Conservation (phyloP, 768 basidiomycete genomes). For the Mycena venus region DNA sequence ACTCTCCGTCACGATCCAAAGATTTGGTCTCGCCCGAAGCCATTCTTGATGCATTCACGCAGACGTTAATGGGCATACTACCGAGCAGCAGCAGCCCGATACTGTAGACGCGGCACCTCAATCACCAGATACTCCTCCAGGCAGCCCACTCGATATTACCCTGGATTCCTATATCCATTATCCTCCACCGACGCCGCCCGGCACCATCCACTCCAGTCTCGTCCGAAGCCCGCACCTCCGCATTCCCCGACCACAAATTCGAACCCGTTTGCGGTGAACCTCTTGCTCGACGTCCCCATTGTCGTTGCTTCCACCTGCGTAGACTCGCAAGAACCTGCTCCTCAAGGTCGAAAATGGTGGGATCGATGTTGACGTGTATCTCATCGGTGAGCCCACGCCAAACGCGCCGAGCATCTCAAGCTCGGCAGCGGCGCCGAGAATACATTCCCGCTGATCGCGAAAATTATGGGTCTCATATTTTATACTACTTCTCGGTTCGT, state of each 20-base stretch:
- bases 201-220: constrained; percentile 7
- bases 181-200: constrained; percentile 15
- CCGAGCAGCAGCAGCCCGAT: constrained; percentile 2
- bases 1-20: constrained; percentile 22
- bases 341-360: constrained; percentile 55
- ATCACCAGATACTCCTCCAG: background rate
- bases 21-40: constrained; percentile 19
- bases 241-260: constrained; percentile 26
- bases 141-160: background rate
- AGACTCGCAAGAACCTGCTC: constrained; percentile 54
- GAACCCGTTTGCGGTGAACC: constrained; percentile 52
- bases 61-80: background rate
- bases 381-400: constrained; percentile 27
- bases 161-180: background rate
- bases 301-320: constrained; percentile 41
- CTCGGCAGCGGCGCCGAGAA: constrained; percentile 41
- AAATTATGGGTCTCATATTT: constrained; percentile 48
- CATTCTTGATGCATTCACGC: background rate
- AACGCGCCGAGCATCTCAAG: constrained; percentile 37
- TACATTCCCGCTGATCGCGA: constrained; percentile 50
- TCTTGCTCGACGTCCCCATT: constrained; percentile 55
- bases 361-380: constrained; percentile 56
- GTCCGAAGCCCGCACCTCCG: constrained; percentile 11
- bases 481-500: background rate
- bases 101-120: background rate